These are phyloP conservation scores for Eucalyptus sp. DNA, from an alignment of 345 rosid genomes.

Conservation along the genomic window DNA sequence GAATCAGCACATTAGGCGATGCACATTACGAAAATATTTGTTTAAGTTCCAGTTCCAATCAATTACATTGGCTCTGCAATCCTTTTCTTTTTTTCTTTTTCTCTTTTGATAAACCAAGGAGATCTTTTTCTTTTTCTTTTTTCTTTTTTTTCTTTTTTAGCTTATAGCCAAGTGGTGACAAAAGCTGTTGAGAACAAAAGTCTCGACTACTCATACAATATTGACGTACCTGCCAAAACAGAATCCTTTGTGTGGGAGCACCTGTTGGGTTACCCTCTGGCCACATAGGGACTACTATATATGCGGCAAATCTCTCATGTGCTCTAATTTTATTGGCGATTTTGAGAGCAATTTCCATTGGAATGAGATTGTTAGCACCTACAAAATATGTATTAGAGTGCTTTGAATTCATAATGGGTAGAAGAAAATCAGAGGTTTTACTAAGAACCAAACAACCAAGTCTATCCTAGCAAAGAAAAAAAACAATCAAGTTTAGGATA, in stretches of 20 bases:
- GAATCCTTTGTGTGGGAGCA: slow-evolving; percentile 81
- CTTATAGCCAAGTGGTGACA: neutral
- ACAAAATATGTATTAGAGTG: slow-evolving; percentile 1
- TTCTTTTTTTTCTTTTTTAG: neutral
- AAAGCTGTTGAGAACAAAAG: neutral
- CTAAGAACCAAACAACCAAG: neutral
- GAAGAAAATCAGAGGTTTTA: neutral
- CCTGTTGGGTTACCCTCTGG: slow-evolving; percentile 96
- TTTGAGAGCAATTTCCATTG: slow-evolving; percentile 95
- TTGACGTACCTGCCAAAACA: slow-evolving; percentile 82
- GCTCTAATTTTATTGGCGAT: slow-evolving; percentile 85
- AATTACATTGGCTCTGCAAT: neutral
- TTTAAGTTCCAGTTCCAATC: neutral
- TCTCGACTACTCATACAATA: neutral
- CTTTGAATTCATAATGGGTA: neutral
- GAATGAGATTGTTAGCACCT: slow-evolving; percentile 94
- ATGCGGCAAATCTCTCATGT: slow-evolving; percentile 83
- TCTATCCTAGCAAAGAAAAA: neutral
- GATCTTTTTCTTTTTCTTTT: neutral
- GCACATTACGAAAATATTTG: neutral
- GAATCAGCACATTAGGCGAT: neutral
- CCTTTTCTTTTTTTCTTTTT: neutral
- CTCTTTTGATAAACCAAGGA: neutral
- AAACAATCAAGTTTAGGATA: neutral
- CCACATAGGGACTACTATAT: slow-evolving; percentile 93